These are phyloP conservation scores for Blastobotrys americana DNA, from an alignment of 805 yeast species.

Conservation along the genomic window DNA sequence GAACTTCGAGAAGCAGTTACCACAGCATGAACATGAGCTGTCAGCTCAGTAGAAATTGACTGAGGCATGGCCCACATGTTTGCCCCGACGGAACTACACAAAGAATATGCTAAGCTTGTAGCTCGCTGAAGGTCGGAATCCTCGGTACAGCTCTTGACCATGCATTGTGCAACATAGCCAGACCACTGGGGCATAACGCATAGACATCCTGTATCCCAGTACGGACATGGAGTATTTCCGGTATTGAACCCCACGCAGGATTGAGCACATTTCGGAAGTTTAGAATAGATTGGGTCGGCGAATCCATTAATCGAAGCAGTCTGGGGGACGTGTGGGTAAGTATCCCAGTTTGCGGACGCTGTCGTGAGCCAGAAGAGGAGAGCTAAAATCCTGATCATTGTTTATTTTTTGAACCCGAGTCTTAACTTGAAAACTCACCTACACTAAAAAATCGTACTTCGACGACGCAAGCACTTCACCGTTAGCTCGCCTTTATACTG, in stretches of 20 bases:
- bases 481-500: too few relatives aligned
- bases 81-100: conserved; percentile 40
- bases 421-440: too few relatives aligned
- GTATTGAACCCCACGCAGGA: conserved; percentile 32
- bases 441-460: too few relatives aligned
- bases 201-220: conserved; percentile 47
- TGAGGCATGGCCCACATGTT: conserved; percentile 42
- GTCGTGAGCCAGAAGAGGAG: too few relatives aligned
- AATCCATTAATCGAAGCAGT: conserved; percentile 44
- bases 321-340: conserved; percentile 41
- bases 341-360: conserved; percentile 39
- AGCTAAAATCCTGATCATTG: too few relatives aligned
- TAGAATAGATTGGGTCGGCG: conserved; percentile 38
- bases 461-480: too few relatives aligned
- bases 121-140: conserved; percentile 30
- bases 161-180: conserved; percentile 39
- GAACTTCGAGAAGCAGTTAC: conserved; percentile 8
- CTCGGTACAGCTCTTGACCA: conserved; percentile 36
- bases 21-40: conserved; percentile 24
- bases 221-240: conserved; percentile 43
- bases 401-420: too few relatives aligned
- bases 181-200: conserved; percentile 50
- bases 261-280: conserved; percentile 39
- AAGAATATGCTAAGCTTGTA: conserved; percentile 34
- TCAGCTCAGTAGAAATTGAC: conserved; percentile 31